These are phyloP conservation scores for Eucalyptus lansdowneana DNA, from an alignment of 345 rosid genomes.

Conservation along the genomic window DNA sequence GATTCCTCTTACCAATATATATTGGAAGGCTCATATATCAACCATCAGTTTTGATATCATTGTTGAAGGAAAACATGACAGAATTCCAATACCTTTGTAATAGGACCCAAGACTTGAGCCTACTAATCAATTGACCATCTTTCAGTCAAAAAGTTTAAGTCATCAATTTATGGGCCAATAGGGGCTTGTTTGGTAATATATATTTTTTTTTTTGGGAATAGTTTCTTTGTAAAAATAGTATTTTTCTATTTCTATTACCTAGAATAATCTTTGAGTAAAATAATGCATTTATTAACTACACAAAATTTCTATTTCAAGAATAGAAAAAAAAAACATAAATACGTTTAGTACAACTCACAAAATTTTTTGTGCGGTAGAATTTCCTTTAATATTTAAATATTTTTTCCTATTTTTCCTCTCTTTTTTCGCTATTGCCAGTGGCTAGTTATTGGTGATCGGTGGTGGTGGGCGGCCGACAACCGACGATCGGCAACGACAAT, in stretches of 20 bases:
- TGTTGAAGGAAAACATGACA: neutral
- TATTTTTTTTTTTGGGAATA: fast-evolving
- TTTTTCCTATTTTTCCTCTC: no score
- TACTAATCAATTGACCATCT: fast-evolving
- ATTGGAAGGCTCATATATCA: neutral
- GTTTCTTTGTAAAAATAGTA: no score
- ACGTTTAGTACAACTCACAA: fast-evolving
- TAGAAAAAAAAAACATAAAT: no score
- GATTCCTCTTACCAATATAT: neutral
- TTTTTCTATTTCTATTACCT: no score
- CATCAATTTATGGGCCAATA: neutral
- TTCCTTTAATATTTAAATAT: no score
- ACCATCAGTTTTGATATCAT: neutral
- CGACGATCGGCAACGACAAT: fast-evolving
- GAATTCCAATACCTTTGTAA: neutral
- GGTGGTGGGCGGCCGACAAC: fast-evolving
- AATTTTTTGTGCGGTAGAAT: no score
- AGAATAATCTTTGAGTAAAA: no score
- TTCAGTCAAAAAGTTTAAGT: neutral
- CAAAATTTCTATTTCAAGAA: no score
- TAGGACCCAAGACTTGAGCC: neutral
- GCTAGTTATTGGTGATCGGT: no score
- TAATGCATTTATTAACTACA: fast-evolving
- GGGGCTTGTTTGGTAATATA: fast-evolving
- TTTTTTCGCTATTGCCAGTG: fast-evolving